A percentile compares a stretch with the other conserved stretches of the same genome.
phyloP scores from a whole-genome alignment of 169 alveolate species.

The Cryptosporidium sp. region DNA sequence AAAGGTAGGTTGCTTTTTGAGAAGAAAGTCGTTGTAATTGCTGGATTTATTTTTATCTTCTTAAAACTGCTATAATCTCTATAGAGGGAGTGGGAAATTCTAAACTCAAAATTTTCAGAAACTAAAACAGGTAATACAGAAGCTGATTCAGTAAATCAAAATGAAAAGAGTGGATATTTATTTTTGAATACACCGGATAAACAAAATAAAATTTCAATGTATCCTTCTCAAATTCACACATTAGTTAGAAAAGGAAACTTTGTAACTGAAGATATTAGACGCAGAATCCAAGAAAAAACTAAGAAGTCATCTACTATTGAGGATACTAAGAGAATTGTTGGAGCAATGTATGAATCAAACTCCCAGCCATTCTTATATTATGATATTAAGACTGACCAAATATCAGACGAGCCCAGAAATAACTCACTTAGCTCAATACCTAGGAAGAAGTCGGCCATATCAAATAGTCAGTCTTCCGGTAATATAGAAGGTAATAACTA shows the following conservation, averaged over 20 bases:
- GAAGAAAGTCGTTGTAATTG: not conserved
- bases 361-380: slow-evolving; percentile 69
- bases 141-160: slow-evolving; percentile 6
- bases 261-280: slow-evolving; percentile 44
- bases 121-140: not conserved
- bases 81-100: slow-evolving; percentile 60
- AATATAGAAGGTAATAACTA: not conserved
- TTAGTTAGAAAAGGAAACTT: slow-evolving; percentile 31
- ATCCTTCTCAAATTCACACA: slow-evolving; percentile 51
- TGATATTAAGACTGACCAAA: slow-evolving; percentile 5
- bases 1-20: slow-evolving; percentile 25
- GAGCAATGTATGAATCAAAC: slow-evolving; percentile 52
- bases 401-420: slow-evolving; percentile 38
- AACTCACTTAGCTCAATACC: not conserved
- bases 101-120: slow-evolving; percentile 42
- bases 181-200: slow-evolving; percentile 6
- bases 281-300: slow-evolving; percentile 43
- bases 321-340: slow-evolving; percentile 67
- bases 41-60: not conserved
- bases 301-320: slow-evolving; percentile 45
- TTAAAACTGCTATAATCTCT: not conserved
- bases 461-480: slow-evolving; percentile 7
- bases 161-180: slow-evolving; percentile 54
- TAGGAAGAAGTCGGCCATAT: slow-evolving; percentile 1
- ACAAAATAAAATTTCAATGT: slow-evolving; percentile 41